Evolutionary conservation across 768 basidiomycete genomes (phyloP), one percentile per base, ranked within the genome.

Genomic region (Tulasnella sp.): DNA sequence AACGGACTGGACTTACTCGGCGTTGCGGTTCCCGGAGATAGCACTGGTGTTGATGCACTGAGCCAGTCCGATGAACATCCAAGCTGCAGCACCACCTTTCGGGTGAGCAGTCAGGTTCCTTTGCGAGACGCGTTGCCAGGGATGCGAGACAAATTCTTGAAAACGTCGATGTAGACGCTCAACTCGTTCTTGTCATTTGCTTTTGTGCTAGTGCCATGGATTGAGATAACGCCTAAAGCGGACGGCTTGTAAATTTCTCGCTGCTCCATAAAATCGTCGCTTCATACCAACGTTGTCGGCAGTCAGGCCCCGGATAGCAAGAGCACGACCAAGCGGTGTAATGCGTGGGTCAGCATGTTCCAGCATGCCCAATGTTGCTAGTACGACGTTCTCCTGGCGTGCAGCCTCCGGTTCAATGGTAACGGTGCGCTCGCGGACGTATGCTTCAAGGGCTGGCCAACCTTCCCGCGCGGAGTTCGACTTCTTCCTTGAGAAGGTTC

Each of bases 141-240:
- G 8, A 94, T 93, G 78, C 97, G 94, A 52, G 90, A 89, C 79
- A 98, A 91, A 54, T 89, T 88, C n/a, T 88, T 89, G 84, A 99
- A 92, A 82, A 97, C 91, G 77, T 94, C 91, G 83, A 98, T 96
- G 93, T 97, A 99, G 75, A 98, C 96, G 79, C 90, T 90, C 1
- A 94, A 94, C 86, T 99, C 97, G 82, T 99, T 99, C 86, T 94
- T 93, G 86, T 99, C 97, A 80, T 95, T 95, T 17, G 93, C 93
- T 77, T 86, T 88, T 0, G 93, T 95, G 81, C 93, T 94, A 12
- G 93, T 95, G 34, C 93, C 93, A 78, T 95, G 93, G 76, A 95
- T 94, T 14, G 93, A 94, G 75, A 95, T 85, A 38, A 94, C 91
- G 78, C 92, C 78, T 75, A 40, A 3, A 76, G 58, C 19, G 42